Evolutionary conservation across 306 rosid genomes (phyloP).

Genomic region (Casuarina glauca): DNA sequence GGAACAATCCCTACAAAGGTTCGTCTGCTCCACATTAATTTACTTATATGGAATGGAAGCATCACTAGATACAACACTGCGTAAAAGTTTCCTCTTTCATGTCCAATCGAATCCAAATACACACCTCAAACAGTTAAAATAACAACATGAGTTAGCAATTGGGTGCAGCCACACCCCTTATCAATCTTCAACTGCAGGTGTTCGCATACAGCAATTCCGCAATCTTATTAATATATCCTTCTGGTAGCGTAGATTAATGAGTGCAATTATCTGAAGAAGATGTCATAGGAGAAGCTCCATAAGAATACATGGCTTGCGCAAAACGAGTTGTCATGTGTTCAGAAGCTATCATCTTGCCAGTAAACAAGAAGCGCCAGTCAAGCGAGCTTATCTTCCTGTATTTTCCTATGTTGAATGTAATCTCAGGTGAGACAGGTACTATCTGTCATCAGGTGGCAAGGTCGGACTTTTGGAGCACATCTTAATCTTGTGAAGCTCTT

Average conservation of each 20-base stretch:
- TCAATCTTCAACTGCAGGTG: not conserved
- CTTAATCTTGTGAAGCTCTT: conserved; percentile 36
- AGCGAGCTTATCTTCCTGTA: conserved; percentile 8
- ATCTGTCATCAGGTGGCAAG: conserved; percentile 31
- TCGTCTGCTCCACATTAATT: not conserved
- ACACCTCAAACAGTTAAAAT: not conserved
- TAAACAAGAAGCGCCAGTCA: not conserved
- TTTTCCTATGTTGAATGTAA: not conserved
- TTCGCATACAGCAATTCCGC: not conserved
- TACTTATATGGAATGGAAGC: not conserved
- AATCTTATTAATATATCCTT: not conserved
- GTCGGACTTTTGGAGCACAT: conserved; percentile 47
- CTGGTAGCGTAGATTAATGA: not conserved
- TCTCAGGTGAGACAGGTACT: not conserved
- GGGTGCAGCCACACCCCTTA: not conserved
- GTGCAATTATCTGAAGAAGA: not conserved
- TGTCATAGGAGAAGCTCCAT: not conserved
- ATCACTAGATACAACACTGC: not conserved
- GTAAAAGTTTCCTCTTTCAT: not conserved
- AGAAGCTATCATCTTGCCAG: not conserved
- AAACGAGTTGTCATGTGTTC: conserved; percentile 2
- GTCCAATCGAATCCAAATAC: not conserved
- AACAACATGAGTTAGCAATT: too few relatives aligned
- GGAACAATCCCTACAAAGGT: not conserved
- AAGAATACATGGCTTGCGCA: conserved; percentile 4